Percentiles rank a stretch among this genome's conserved stretches.
Conservation (phyloP, 208 protist genomes). For the Crithidia mellificae region DNA sequence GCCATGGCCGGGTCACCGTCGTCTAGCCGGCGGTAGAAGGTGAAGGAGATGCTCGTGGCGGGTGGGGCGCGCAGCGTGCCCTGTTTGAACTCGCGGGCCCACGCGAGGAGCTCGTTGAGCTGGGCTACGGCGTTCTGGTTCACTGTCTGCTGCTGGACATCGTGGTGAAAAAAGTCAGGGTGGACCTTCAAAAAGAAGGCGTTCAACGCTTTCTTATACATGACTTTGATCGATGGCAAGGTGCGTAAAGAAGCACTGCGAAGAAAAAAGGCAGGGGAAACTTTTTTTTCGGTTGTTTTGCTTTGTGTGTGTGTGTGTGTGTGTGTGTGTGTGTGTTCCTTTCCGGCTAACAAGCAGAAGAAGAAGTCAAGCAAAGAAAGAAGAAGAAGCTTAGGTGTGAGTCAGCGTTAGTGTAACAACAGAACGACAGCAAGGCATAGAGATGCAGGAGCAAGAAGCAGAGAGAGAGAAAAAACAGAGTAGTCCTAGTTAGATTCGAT, state of each 20-base stretch:
- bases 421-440: too few relatives aligned
- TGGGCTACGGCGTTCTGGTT: constrained; percentile 90
- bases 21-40: constrained; percentile 79
- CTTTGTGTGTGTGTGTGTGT: neutral
- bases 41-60: constrained; percentile 71
- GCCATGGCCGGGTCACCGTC: constrained; percentile 15
- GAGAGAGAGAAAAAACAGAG: too few relatives aligned
- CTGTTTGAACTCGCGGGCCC: constrained; percentile 85
- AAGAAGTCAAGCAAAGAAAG: too few relatives aligned
- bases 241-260: too few relatives aligned
- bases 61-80: constrained; percentile 78
- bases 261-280: too few relatives aligned
- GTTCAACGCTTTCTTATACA: constrained; percentile 93
- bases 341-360: too few relatives aligned
- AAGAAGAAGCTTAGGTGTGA: too few relatives aligned
- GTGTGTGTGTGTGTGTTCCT: neutral
- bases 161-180: constrained; percentile 90
- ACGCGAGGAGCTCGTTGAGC: constrained; percentile 90
- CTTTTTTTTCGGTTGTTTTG: neutral
- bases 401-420: too few relatives aligned
- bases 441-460: too few relatives aligned
- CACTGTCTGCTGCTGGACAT: constrained; percentile 64
- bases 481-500: too few relatives aligned
- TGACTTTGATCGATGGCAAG: constrained; percentile 21
- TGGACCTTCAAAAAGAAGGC: constrained; percentile 93